phyloP scores from a whole-genome alignment of 1,139 yeast species.

The Suhomyces maxii region DNA sequence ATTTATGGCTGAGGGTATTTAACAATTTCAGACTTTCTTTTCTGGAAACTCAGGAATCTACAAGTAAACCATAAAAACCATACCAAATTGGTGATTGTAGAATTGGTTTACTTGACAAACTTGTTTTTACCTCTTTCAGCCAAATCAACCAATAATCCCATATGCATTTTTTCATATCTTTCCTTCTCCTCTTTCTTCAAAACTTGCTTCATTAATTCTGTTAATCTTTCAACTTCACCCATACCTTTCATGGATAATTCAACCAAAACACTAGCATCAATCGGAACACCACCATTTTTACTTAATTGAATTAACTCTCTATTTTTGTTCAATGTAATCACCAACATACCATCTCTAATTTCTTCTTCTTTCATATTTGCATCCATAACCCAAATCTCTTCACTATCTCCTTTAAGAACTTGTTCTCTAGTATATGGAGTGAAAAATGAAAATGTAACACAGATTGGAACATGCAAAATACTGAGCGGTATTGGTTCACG shows the following conservation, averaged over 20 bases:
- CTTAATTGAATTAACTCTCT: constrained; percentile 87
- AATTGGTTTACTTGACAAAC: not conserved
- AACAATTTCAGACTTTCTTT: no score
- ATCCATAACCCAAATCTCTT: constrained; percentile 71
- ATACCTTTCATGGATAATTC: constrained; percentile 71
- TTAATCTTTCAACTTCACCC: constrained; percentile 59
- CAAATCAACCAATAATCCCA: constrained; percentile 40
- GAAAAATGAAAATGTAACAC: constrained; percentile 86
- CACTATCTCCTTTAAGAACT: constrained; percentile 62
- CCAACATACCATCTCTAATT: constrained; percentile 74
- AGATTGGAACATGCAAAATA: constrained; percentile 84
- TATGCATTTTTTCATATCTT: constrained; percentile 30
- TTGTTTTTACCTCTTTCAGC: constrained; percentile 25
- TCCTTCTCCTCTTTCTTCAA: constrained; percentile 56
- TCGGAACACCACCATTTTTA: constrained; percentile 87
- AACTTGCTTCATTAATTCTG: constrained; percentile 59
- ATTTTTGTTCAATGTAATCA: constrained; percentile 85
- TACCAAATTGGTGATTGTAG: not conserved
- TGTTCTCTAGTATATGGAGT: constrained; percentile 64
- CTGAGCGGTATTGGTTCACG: constrained; percentile 86
- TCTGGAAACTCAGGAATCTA: no score
- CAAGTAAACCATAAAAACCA: no score
- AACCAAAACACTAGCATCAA: constrained; percentile 70
- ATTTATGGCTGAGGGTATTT: no score
- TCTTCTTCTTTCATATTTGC: constrained; percentile 77